Percentiles rank a stretch among this genome's conserved stretches.
These are phyloP conservation scores for Nymphaea colorata DNA, from an alignment of 164 flowering plant genomes.

Conservation along the genomic window DNA sequence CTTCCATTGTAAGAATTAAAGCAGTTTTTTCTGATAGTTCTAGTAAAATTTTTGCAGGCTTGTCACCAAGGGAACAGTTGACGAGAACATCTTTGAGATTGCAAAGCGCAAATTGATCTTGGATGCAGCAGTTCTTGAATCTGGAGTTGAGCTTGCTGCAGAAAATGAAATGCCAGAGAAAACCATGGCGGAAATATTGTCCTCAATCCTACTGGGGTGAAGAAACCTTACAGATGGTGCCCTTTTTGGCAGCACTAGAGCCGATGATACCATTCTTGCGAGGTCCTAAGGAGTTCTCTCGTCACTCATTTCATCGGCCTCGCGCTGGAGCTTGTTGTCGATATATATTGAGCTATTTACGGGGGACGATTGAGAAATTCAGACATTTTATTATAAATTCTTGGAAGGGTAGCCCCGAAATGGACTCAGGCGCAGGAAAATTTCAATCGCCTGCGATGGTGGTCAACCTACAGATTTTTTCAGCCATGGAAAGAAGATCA, in stretches of 20 bases:
- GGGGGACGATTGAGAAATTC: background rate
- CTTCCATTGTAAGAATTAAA: too few species aligned
- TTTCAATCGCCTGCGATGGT: background rate
- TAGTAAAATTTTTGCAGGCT: slow-evolving; percentile 35
- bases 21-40: background rate
- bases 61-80: slow-evolving; percentile 84
- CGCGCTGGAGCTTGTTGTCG: too few species aligned
- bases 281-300: background rate
- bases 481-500: too few species aligned
- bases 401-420: background rate
- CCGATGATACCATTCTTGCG: background rate
- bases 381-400: too few species aligned
- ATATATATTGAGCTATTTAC: too few species aligned
- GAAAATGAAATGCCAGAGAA: slow-evolving; percentile 47
- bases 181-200: slow-evolving; percentile 95
- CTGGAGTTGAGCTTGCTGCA: slow-evolving; percentile 45
- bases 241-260: background rate
- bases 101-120: slow-evolving; percentile 77
- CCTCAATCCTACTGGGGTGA: slow-evolving; percentile 45
- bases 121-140: slow-evolving; percentile 89
- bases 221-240: background rate
- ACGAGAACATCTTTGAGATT: slow-evolving; percentile 90
- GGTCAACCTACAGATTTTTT: too few species aligned
- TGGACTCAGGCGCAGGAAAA: background rate
- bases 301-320: background rate